A percentile compares a stretch with the other conserved stretches of the same genome.
These are phyloP conservation scores for Dryas alaskensis DNA, from an alignment of 306 rosid genomes.

Conservation along the genomic window DNA sequence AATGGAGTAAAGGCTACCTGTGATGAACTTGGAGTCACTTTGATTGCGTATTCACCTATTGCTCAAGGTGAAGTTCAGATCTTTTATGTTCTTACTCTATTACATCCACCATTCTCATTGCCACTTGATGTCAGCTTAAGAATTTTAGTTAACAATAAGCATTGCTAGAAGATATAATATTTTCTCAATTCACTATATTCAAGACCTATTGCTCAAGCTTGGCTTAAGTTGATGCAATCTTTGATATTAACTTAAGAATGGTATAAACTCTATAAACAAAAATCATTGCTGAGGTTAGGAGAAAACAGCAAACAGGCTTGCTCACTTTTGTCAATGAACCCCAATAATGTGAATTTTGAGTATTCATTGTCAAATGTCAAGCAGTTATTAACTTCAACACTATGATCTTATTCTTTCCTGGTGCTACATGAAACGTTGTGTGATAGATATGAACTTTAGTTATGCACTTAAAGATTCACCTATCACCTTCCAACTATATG, in stretches of 20 bases:
- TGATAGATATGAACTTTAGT: background rate
- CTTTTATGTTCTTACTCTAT: background rate
- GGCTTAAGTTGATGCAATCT: background rate
- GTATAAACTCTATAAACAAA: background rate
- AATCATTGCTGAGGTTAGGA: background rate
- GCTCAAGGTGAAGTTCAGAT: conserved; percentile 63
- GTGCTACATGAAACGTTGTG: background rate
- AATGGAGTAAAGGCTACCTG: conserved; percentile 82
- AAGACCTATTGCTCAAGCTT: background rate
- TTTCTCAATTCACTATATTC: background rate
- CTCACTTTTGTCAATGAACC: background rate
- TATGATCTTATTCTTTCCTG: background rate
- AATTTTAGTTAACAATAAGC: background rate
- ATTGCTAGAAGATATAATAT: background rate
- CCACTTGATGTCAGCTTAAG: background rate
- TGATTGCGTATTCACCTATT: conserved; percentile 94
- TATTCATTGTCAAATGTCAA: background rate
- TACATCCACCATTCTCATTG: background rate
- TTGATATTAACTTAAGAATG: background rate
- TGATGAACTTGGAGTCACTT: conserved; percentile 85
- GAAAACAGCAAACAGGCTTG: background rate
- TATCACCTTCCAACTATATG: background rate
- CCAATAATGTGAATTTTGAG: background rate
- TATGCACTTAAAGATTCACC: background rate
- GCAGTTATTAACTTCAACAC: background rate